Evolutionary conservation across 371 early-diverging fungal genomes (phyloP).

Genomic region (Apophysomyces elegans): DNA sequence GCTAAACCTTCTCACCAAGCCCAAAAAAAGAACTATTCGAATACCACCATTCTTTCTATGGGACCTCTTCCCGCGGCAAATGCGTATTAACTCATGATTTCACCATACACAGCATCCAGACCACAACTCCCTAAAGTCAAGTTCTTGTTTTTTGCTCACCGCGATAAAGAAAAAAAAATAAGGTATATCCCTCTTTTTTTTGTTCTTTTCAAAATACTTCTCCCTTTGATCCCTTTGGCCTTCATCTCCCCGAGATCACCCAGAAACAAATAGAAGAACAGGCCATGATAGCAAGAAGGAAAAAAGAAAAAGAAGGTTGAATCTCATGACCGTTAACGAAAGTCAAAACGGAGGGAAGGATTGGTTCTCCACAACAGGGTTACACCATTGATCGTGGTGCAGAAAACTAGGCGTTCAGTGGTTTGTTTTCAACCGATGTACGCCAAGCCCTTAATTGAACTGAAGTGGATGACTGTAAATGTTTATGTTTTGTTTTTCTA

Average conservation of each 20-base stretch:
- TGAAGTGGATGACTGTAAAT: no score
- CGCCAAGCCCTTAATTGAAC: no score
- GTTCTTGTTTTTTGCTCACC: neutral
- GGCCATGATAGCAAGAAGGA: neutral
- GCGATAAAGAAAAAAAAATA: no score
- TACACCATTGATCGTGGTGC: neutral
- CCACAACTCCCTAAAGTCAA: conserved; percentile 1
- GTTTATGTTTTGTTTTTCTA: neutral
- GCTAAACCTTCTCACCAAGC: conserved; percentile 3
- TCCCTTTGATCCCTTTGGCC: neutral
- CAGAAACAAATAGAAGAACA: no score
- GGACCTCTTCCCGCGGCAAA: conserved; percentile 7
- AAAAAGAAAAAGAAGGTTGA: neutral
- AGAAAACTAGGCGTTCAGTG: neutral
- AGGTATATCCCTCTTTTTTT: no score
- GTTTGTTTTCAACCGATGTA: neutral
- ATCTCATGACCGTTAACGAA: neutral
- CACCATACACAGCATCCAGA: conserved; percentile 1
- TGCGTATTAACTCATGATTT: neutral
- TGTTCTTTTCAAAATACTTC: neutral
- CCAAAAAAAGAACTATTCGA: neutral
- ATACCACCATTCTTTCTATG: conserved; percentile 6
- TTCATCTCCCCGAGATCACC: neutral
- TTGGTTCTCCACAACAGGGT: neutral
- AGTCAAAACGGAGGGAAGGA: no score